Evolutionary conservation across 1,139 yeast species (phyloP), one percentile per base, ranked within the genome.

Genomic region (Blastobotrys niveus): DNA sequence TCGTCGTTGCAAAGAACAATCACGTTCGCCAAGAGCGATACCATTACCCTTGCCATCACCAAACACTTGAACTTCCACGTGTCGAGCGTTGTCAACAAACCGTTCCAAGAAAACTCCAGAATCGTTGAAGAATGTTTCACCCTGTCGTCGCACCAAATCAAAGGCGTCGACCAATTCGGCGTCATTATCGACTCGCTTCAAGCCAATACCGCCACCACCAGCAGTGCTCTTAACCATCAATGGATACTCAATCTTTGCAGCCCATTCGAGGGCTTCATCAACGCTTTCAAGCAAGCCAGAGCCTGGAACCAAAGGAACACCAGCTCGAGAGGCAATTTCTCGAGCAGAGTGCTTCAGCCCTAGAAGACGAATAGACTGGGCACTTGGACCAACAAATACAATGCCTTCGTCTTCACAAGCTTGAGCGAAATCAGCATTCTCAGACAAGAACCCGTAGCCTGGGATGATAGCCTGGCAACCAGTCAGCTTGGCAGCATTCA

Each of bases 121-220:
- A 65, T 91, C 96, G 54, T 95, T 96, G 61, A 91, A 91, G 63
- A 86, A 89, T 0, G 94, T 78, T 61, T 80, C 74, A 51, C 96
- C 97, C 67, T 88, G 96, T 66, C 87, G 96, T 62, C 85, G 84
- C 36, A 91, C 97, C 5, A 95, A 82, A 56, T 79, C 83, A 65
- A 87, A 89, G 14, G 89, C 94, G 52, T 83, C 70, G 66, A 79
- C 85, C 51, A 89, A 79, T 48, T 89, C 96, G 14, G 66, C 78
- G 55, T 79, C 86, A 35, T 79, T 74, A 58, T 88, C 95, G 49
- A 89, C 96, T 62, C 88, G 83, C 63, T 88, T 96, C 57, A 91
- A 72, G 52, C 98, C 98, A 59, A 89, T 91, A 66, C 98, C 98
- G 64, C 98, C 98, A 58, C 98, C 98, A 63, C 98, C 98, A 29